Percentiles rank a stretch among this genome's conserved stretches.
phyloP scores from a whole-genome alignment of 192 early-diverging fungal genomes.

The Coemansia sp. region DNA sequence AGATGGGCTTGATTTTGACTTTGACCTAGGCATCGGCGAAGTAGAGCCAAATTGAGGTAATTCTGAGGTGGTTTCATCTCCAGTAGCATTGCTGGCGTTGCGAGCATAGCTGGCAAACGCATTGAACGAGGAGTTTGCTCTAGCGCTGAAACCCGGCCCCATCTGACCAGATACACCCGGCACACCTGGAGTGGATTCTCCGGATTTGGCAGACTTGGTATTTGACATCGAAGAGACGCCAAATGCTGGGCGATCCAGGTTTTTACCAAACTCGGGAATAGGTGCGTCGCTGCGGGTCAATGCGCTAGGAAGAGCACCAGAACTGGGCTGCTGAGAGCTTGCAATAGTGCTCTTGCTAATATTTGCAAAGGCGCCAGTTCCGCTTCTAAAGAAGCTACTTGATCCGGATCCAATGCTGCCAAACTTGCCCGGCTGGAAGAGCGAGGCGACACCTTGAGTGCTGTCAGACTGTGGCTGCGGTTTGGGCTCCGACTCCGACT shows the following conservation, averaged over 20 bases:
- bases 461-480: not conserved
- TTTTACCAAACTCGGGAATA: constrained; percentile 26
- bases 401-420: constrained; percentile 23
- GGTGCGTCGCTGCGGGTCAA: constrained; percentile 8
- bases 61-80: no score
- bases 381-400: not conserved
- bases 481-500: not conserved
- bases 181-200: not conserved
- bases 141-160: not conserved
- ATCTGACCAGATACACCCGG: not conserved
- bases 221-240: constrained; percentile 35
- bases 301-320: constrained; percentile 23
- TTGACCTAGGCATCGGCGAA: no score
- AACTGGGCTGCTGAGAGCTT: not conserved
- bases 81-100: no score
- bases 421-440: constrained; percentile 35
- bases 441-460: constrained; percentile 7
- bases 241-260: constrained; percentile 39
- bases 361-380: constrained; percentile 5
- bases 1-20: no score
- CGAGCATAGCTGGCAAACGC: no score
- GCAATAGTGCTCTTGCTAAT: not conserved
- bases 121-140: no score
- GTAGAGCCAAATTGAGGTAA: no score
- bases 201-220: not conserved